phyloP scores from a whole-genome alignment of 371 early-diverging fungal genomes.

The Apophysomyces trapeziformis region DNA sequence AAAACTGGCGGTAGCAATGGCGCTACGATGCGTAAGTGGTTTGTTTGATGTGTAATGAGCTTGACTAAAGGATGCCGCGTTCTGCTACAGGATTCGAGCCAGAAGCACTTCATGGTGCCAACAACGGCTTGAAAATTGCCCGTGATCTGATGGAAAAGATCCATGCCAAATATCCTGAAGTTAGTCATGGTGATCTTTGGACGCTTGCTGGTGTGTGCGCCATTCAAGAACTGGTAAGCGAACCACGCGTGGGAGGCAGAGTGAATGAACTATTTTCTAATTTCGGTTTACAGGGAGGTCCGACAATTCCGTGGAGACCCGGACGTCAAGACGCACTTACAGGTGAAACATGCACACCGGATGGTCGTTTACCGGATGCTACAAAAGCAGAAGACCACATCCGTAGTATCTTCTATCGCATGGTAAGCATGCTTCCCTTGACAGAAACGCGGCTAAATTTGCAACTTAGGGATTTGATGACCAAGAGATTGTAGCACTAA shows the following conservation, averaged over 20 bases:
- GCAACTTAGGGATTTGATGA: slow-evolving; percentile 80
- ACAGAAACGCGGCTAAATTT: slow-evolving; percentile 29
- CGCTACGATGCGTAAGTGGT: slow-evolving; percentile 80
- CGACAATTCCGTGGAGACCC: slow-evolving; percentile 85
- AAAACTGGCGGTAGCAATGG: slow-evolving; percentile 91
- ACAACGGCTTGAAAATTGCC: slow-evolving; percentile 82
- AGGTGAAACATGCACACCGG: slow-evolving; percentile 68
- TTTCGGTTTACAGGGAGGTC: slow-evolving; percentile 62
- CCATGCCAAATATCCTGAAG: slow-evolving; percentile 76
- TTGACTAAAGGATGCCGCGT: no score
- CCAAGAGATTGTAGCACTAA: slow-evolving; percentile 92
- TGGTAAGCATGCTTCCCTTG: slow-evolving; percentile 76
- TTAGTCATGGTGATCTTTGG: slow-evolving; percentile 91
- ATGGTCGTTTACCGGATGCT: slow-evolving; percentile 95
- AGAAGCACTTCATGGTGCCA: slow-evolving; percentile 82
- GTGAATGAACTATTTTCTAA: not conserved
- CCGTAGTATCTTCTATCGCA: slow-evolving; percentile 88
- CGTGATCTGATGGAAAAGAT: slow-evolving; percentile 74
- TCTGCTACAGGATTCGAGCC: slow-evolving; percentile 57
- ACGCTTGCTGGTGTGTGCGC: slow-evolving; percentile 91
- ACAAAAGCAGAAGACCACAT: slow-evolving; percentile 74
- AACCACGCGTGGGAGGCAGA: not conserved
- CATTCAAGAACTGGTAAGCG: slow-evolving; percentile 80
- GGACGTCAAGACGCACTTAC: slow-evolving; percentile 75
- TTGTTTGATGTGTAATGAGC: no score